Evolutionary conservation across 2,329 filamentous ascomycete genomes (phyloP).

Genomic region (Cladorrhinum sp.): DNA sequence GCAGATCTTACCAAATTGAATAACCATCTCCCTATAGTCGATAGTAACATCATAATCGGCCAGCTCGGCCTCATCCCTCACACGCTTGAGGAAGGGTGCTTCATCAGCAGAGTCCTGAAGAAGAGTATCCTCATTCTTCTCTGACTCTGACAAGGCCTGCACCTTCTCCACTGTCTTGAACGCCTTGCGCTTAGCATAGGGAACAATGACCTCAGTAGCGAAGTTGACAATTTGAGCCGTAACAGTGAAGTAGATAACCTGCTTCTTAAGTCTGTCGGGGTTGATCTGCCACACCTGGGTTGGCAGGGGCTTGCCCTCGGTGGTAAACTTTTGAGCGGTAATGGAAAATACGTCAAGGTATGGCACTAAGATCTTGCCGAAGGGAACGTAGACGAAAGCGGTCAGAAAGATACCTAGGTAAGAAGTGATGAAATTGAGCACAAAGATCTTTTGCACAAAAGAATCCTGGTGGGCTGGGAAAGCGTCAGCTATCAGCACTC

Average conservation of each 20-base stretch:
- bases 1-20: slow-evolving; percentile 61
- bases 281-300: slow-evolving; percentile 74
- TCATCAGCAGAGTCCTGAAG: slow-evolving; percentile 72
- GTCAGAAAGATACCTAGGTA: slow-evolving; percentile 91
- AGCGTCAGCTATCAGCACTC: slow-evolving; percentile 18
- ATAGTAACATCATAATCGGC: slow-evolving; percentile 83
- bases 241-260: slow-evolving; percentile 94
- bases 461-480: slow-evolving; percentile 69
- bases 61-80: slow-evolving; percentile 78
- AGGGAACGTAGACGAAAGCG: slow-evolving; percentile 91
- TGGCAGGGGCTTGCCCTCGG: slow-evolving; percentile 68
- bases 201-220: slow-evolving; percentile 77
- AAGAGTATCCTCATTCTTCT: slow-evolving; percentile 44
- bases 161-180: slow-evolving; percentile 77
- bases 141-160: slow-evolving; percentile 55
- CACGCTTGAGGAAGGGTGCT: slow-evolving; percentile 71
- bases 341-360: slow-evolving; percentile 79
- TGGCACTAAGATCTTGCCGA: slow-evolving; percentile 78
- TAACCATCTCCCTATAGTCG: slow-evolving; percentile 90
- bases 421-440: slow-evolving; percentile 94
- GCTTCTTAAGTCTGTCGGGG: slow-evolving; percentile 75
- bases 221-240: slow-evolving; percentile 91
- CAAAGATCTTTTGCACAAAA: slow-evolving; percentile 87
- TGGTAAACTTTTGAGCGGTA: slow-evolving; percentile 70
- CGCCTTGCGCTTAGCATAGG: slow-evolving; percentile 75